phyloP scores from a whole-genome alignment of 2,329 filamentous ascomycete species.

The Amesomyces nigricolor region DNA sequence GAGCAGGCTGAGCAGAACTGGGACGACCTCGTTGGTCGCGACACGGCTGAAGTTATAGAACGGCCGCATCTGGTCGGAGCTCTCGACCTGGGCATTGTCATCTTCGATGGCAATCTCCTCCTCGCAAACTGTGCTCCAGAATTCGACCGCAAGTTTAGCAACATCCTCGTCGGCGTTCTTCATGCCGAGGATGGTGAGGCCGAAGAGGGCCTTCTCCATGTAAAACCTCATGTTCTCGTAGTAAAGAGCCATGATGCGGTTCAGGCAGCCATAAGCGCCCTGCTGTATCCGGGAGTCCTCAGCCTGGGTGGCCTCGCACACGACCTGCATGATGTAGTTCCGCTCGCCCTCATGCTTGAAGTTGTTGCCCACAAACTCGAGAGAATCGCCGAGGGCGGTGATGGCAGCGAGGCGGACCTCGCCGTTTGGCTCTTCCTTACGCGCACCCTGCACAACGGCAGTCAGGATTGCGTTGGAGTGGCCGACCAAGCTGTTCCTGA shows the following conservation, averaged over 20 bases:
- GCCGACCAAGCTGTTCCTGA: slow-evolving; percentile 70
- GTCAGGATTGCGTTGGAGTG: slow-evolving; percentile 98
- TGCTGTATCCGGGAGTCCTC: slow-evolving; percentile 88
- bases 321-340: slow-evolving; percentile 99
- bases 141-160: slow-evolving; percentile 94
- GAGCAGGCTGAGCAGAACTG: slow-evolving; percentile 79
- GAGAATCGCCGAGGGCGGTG: slow-evolving; percentile 87
- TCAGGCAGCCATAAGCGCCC: slow-evolving; percentile 92
- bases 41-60: slow-evolving; percentile 96
- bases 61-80: slow-evolving; percentile 75
- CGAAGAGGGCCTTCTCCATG: slow-evolving; percentile 99
- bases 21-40: slow-evolving; percentile 88
- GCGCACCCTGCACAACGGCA: slow-evolving; percentile 92
- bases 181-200: slow-evolving; percentile 96
- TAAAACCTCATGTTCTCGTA: slow-evolving; percentile 99
- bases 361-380: slow-evolving; percentile 96
- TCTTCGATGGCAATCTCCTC: slow-evolving; percentile 98
- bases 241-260: slow-evolving; percentile 97
- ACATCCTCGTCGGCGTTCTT: slow-evolving; percentile 97
- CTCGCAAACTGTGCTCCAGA: slow-evolving; percentile 99
- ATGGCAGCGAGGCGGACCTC: slow-evolving; percentile 93
- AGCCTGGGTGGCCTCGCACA: slow-evolving; percentile 97
- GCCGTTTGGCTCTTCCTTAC: slow-evolving; percentile 87
- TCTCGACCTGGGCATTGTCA: slow-evolving; percentile 75
- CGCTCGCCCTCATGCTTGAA: slow-evolving; percentile 99